Base-by-base conservation (phyloP, 352 stramenopile species). In the Albugo candida region DNA sequence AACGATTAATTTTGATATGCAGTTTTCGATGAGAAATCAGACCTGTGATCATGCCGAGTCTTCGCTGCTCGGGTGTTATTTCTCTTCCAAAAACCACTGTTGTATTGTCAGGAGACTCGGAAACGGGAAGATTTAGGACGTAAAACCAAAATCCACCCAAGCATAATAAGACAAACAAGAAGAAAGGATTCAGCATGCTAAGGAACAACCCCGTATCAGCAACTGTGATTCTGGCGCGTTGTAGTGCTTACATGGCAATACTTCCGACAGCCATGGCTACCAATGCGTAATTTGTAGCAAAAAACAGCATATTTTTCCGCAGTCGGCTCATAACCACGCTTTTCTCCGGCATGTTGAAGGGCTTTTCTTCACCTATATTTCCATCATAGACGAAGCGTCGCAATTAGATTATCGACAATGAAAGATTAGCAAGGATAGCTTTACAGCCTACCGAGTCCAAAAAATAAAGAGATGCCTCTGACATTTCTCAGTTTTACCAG, bases 91-190 rank as follows among this genome's bases (percentile, higher is more conserved):
- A 74, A 41, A 91, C 60, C 51, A 81, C 71, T 45, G 81, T 76
- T 35, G 69, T 73, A 39, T 81, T 79, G 24, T 83, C 70, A 11
- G 70, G 64, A 11, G 70, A 73, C 53, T 91, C 77, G 17, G 65
- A 75, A 20, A 69, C 66, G 24, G 70, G 69, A 34, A 63, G 63
- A 41, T 71, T 83, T 45, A 75, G 78, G 37, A 73, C 68, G 51
- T 91, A 86, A 24, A 84, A 63, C 77, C 77, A 91, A 36, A 83
- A 84, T 39, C 66, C 77, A 16, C 53, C 67, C 39, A 91, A 41
- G 52, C 77, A 91, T 45, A 91, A 87, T 31, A 91, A 62, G 17
- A 85, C 72, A 60, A 91, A 91, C 11, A 91, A 60, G 51, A 91
- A 91, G 49, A 91, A 73, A 51, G 77, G 77, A 54, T 91, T 91